These are phyloP conservation scores for Vitis amurensis DNA, from an alignment of 164 flowering plant species.

Conservation along the genomic window DNA sequence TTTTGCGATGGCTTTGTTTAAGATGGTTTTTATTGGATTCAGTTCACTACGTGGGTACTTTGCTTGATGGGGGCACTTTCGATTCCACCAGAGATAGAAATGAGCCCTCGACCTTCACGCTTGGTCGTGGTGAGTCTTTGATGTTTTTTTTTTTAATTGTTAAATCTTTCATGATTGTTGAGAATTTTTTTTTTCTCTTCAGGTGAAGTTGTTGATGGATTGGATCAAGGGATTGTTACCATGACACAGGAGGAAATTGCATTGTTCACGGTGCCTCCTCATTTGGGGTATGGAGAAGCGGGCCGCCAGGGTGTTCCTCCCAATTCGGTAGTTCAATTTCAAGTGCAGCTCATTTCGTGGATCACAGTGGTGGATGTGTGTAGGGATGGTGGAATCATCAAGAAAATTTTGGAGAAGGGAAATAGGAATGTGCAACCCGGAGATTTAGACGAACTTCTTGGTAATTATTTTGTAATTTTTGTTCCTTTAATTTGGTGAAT, in stretches of 20 bases:
- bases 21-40: constrained; percentile 12
- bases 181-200: not conserved
- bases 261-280: constrained; percentile 62
- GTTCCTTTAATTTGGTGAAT: not conserved
- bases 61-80: constrained; percentile 59
- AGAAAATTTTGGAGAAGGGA: constrained; percentile 57
- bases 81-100: constrained; percentile 47
- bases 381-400: constrained; percentile 74
- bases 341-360: constrained; percentile 75
- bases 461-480: constrained; percentile 26
- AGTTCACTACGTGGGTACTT: constrained; percentile 63
- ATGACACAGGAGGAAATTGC: constrained; percentile 71
- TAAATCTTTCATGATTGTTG: not conserved
- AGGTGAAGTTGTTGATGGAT: constrained; percentile 46
- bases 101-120: constrained; percentile 47
- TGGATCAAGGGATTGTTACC: constrained; percentile 56
- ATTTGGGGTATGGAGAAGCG: constrained; percentile 34
- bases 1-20: not conserved
- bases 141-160: not conserved
- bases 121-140: constrained; percentile 54
- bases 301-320: constrained; percentile 41
- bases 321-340: constrained; percentile 40
- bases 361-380: constrained; percentile 56
- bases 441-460: constrained; percentile 75
- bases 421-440: constrained; percentile 44